Evolutionary conservation across 208 protist species (phyloP), one percentile per base, ranked within the genome.

Genomic region (Eutreptiella sp.): DNA sequence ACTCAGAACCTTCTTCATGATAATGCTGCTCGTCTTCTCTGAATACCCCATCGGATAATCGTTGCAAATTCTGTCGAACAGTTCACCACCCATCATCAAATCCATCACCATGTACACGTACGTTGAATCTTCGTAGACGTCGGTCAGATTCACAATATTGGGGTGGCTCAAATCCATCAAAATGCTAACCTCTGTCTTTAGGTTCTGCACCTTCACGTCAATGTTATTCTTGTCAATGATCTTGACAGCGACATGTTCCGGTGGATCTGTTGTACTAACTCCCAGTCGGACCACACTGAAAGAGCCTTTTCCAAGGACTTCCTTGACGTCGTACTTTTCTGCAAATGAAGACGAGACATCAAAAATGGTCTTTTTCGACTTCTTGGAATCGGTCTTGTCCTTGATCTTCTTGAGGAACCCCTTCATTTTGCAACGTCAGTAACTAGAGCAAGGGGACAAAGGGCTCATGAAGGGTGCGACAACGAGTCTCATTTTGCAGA

Each of bases 51-150:
- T 59, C 23, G 63, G 66, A 19, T 71, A 70, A 26, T 71, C 65
- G 23, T 70, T 72, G 14, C 48, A 52, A 33, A 71, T 71, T 31
- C 46, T 61, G n/a, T 71, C 66, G 39, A 71, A 71, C 1, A 71
- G 24, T 21, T 71, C 66, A 31, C 63, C 48, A 29, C 70, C 70
- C 0, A 31, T 66, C 59, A 73, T 43, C 4, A 72, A 43, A 38
- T 74, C 68, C 67, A 74, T 72, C 27, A 74, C 48, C 14, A 74
- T 39, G 62, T 74, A 74, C 16, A 74, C 32, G 3, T 0, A 9
- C 7, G 5, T 19, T 0, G 29, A 41, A 4, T 72, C 34, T 9
- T 71, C 2, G n/a, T 70, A 74, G 23, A 64, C 46, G 5, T 74
- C 61, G 47, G 39, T 29, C 27, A 72, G 60, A 23, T 46, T 60